Conservation (phyloP, 208 protist species). For the Wallacemonas sp. region DNA sequence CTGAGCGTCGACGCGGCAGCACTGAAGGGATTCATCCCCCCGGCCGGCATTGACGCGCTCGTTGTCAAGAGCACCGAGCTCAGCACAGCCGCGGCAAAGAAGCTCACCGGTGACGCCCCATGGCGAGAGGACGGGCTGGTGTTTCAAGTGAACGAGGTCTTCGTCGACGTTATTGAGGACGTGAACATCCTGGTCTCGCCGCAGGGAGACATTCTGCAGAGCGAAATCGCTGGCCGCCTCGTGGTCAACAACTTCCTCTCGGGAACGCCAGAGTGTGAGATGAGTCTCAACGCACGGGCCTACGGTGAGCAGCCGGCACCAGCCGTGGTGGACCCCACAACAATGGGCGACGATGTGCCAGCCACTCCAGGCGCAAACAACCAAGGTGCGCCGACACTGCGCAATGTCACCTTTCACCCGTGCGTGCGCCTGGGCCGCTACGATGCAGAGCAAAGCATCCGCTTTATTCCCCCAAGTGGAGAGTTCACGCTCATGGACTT, state of each 20-base stretch:
- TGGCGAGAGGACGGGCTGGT: constrained; percentile 94
- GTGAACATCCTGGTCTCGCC: constrained; percentile 96
- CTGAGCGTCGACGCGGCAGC: constrained; percentile 89
- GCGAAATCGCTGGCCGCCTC: constrained; percentile 92
- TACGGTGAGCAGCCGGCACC: constrained; percentile 29
- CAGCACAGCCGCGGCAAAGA: constrained; percentile 69
- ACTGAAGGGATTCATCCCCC: constrained; percentile 92
- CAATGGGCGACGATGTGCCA: constrained; percentile 19
- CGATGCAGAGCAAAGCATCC: constrained; percentile 74
- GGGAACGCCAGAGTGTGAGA: constrained; percentile 98
- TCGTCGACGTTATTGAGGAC: constrained; percentile 98
- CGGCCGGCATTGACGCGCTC: constrained; percentile 58
- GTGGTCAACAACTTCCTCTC: constrained; percentile 97
- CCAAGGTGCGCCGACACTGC: constrained; percentile 47
- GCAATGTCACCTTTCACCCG: constrained; percentile 98
- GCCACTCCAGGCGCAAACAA: constrained; percentile 10
- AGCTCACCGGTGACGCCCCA: constrained; percentile 89
- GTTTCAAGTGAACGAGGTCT: constrained; percentile 97
- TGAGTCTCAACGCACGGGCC: constrained; percentile 95
- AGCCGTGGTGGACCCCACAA: neutral
- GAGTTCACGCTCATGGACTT: constrained; percentile 98
- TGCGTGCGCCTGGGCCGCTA: constrained; percentile 96
- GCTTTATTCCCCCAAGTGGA: constrained; percentile 96
- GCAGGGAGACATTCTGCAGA: constrained; percentile 91
- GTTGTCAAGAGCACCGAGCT: constrained; percentile 43